phyloP scores from a whole-genome alignment of 1,139 yeast genomes.

The Lodderomyces elongisporus region DNA sequence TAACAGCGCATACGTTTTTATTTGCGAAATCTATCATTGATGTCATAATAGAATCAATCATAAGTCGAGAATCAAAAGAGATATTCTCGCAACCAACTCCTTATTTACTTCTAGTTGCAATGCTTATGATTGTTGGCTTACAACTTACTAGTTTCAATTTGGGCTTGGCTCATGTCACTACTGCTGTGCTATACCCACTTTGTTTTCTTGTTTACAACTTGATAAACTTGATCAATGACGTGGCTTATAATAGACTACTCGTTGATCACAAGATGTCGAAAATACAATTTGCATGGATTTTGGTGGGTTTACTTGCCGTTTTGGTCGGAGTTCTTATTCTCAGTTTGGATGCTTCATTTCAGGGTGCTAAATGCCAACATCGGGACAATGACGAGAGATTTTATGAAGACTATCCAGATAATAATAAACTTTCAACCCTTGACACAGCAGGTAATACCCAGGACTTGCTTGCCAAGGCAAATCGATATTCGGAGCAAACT shows the following conservation, averaged over 20 bases:
- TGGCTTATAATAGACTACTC: slow-evolving; percentile 44
- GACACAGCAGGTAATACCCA: too few species aligned
- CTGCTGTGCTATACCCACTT: slow-evolving; percentile 77
- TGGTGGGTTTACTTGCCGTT: slow-evolving; percentile 36
- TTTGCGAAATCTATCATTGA: slow-evolving; percentile 84
- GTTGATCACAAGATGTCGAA: slow-evolving; percentile 25
- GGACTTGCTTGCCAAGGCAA: slow-evolving; percentile 6
- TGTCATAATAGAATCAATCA: slow-evolving; percentile 46
- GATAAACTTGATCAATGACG: slow-evolving; percentile 67
- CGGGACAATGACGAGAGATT: too few species aligned
- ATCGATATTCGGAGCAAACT: slow-evolving; percentile 1
- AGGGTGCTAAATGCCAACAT: slow-evolving; percentile 11
- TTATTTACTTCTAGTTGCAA: slow-evolving; percentile 51
- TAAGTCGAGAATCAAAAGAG: slow-evolving; percentile 19
- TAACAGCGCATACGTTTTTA: slow-evolving; percentile 81
- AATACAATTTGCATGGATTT: slow-evolving; percentile 30
- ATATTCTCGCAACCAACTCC: slow-evolving; percentile 21
- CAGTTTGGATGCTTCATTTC: slow-evolving; percentile 42
- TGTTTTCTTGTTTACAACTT: slow-evolving; percentile 82
- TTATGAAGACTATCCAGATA: too few species aligned
- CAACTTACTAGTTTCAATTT: slow-evolving; percentile 72
- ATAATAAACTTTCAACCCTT: too few species aligned
- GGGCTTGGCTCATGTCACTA: slow-evolving; percentile 68
- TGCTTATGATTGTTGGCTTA: slow-evolving; percentile 64
- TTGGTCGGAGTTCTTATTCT: slow-evolving; percentile 39